A percentile compares a stretch with the other conserved stretches of the same genome.
phyloP scores from a whole-genome alignment of 2,329 filamentous ascomycete species.

The Didymella sp. region DNA sequence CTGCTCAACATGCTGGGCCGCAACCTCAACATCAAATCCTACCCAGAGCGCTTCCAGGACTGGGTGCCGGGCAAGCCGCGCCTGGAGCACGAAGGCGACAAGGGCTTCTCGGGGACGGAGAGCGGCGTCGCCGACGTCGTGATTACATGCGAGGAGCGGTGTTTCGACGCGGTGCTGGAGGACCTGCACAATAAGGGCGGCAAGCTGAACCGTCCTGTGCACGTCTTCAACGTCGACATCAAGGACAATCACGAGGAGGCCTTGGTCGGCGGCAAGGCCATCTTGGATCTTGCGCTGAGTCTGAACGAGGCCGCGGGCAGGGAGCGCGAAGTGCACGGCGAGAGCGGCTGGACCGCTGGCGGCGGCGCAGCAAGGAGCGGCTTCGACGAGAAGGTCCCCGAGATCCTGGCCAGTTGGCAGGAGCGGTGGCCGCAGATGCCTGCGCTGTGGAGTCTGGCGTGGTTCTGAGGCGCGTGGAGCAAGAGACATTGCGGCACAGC shows the following conservation, averaged over 20 bases:
- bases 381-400: conserved; percentile 93
- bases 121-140: conserved; percentile 91
- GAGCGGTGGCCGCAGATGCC: conserved; percentile 92
- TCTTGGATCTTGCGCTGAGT: conserved; percentile 85
- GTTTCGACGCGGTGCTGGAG: conserved; percentile 97
- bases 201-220: conserved; percentile 88
- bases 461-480: conserved; percentile 67
- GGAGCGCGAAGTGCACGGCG: conserved; percentile 73
- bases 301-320: conserved; percentile 81
- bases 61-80: conserved; percentile 89
- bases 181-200: conserved; percentile 86
- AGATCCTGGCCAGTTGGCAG: conserved; percentile 92
- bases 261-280: conserved; percentile 85
- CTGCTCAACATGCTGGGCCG: conserved; percentile 94
- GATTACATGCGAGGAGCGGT: conserved; percentile 96
- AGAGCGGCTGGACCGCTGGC: conserved; percentile 71
- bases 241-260: conserved; percentile 98
- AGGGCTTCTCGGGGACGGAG: conserved; percentile 81
- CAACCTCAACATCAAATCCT: conserved; percentile 91
- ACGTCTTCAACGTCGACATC: conserved; percentile 98
- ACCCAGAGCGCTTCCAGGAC: conserved; percentile 96
- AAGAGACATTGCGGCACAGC: no score
- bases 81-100: conserved; percentile 72
- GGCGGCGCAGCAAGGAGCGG: conserved; percentile 66
- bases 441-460: conserved; percentile 91